Base-by-base conservation (phyloP, 139 green algal species). In the Coelastrella sp. region DNA sequence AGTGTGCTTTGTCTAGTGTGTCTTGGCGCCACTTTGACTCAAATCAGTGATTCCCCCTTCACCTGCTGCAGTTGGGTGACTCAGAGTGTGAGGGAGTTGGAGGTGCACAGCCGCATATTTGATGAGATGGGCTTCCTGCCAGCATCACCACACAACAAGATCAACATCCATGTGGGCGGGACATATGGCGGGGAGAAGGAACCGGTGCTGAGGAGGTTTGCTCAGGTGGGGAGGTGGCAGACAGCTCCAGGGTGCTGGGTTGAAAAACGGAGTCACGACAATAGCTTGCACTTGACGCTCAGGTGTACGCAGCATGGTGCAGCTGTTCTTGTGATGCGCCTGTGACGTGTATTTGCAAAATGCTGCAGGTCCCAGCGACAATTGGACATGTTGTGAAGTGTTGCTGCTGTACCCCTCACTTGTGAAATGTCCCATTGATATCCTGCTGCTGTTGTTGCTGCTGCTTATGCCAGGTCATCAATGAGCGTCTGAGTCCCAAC, bases 91-190 rank as follows among this genome's bases (percentile, higher is more conserved):
- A 84, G 68, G 20, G 95, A 97, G 93, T 91, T 97, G 68, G 95
- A 97, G 91, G 91, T 92, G 59, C 95, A 97, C 92, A 91, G 85
- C 89, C 92, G 73, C 87, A 93, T 97, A 6, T 89, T 97, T 78
- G 95, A 97, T 84, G 70, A 96, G 63, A 95, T 97, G 95, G 95
- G 94, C 27, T 97, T 93, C 22, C 70, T 92, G 35, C 92, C 95
- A 56, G 74, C 91, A 27, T 91, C 75, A 9, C 86, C 78, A 6
- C 91, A 78, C 56, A 97, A 97, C 93, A 97, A 97, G 95, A 96
- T 97, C 90, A 97, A 97, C 92, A 97, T 97, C 60, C 95, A 97
- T 73, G 91, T 97, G 35, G 95, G 95, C 8, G 95, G 93, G 22
- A 91, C 87, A 19, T 93, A 93, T 85, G 90, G 83, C 72, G 90